Percentiles rank a stretch among this genome's conserved stretches.
Evolutionary conservation across 768 basidiomycete genomes (phyloP).

Genomic region (Phallus indusiatus): DNA sequence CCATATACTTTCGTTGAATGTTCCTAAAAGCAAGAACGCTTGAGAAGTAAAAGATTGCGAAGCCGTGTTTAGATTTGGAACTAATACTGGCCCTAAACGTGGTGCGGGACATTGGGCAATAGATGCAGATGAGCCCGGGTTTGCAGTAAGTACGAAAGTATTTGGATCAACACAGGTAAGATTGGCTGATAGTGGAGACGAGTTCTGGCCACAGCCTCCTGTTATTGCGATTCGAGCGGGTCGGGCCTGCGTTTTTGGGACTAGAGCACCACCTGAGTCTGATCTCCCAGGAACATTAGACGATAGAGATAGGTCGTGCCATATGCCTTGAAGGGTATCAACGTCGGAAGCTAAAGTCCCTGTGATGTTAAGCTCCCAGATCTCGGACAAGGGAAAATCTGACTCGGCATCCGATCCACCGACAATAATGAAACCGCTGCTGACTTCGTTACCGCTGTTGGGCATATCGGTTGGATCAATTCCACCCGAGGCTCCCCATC

Average conservation of each 20-base stretch:
- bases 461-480: conserved; percentile 45
- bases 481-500: conserved; percentile 69
- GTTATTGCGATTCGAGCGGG: conserved; percentile 38
- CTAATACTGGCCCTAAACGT: conserved; percentile 41
- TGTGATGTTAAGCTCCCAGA: conserved; percentile 62
- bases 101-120: conserved; percentile 48
- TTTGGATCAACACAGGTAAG: conserved; percentile 49
- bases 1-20: conserved; percentile 56
- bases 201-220: conserved; percentile 51
- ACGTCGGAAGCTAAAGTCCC: conserved; percentile 67
- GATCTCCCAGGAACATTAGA: conserved; percentile 33
- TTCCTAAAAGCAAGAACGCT: conserved; percentile 60
- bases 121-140: conserved; percentile 24
- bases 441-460: conserved; percentile 34
- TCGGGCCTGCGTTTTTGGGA: conserved; percentile 18
- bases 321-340: conserved; percentile 44
- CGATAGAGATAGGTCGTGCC: conserved; percentile 40
- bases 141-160: conserved; percentile 47
- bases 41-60: conserved; percentile 53
- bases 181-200: conserved; percentile 22
- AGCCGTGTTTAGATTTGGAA: conserved; percentile 48
- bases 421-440: conserved; percentile 64
- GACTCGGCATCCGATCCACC: conserved; percentile 53
- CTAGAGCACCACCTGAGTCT: conserved; percentile 44
- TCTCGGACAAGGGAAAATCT: conserved; percentile 44